Base-by-base conservation (phyloP, 805 yeast genomes). In the Clavispora vitiphila region DNA sequence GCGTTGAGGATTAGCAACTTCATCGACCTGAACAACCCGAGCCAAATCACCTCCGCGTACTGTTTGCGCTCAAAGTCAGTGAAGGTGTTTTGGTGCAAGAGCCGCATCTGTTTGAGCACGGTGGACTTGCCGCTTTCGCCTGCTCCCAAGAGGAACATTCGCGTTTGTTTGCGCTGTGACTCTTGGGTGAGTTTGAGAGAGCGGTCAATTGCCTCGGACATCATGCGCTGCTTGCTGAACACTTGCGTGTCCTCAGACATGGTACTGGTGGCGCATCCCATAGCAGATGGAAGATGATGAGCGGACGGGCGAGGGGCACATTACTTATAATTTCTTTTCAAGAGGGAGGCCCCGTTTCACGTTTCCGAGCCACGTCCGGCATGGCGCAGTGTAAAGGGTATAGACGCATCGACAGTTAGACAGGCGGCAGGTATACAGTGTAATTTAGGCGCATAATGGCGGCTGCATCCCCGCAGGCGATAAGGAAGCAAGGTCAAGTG, bases 121-220 rank as follows among this genome's bases (percentile, higher is more conserved):
- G 98, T 90, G 2, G 96, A 85, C 59, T 90, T 90, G 5, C 98
- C 97, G 39, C 91, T 81, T 58, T 90, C 98, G 4, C 97, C 98
- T 0, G 98, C 86, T 32, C 98, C 96, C 26, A 89, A 65, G n/a
- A 91, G 69, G 30, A 91, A 63, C 46, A 91, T 69, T 58, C 83
- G 87, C 26, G 83, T 74, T 50, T 77, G 82, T 45, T 77, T 76
- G 53, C 72, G 77, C 35, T 76, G 80, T 37, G 69, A 65, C 44
- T 74, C 76, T 46, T 73, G 76, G 29, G 49, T 76, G 47, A 71
- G 64, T 47, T 71, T 74, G 41, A 85, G 57, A 14, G 79, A 65
- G 54, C 80, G 81, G 49, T 84, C 90, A 39, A 86, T 81, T 5
- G 74, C 77, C 46, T 77, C 82, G 44, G 81, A 80, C 22, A 79